These are phyloP conservation scores for Magnolia officinalis DNA, from an alignment of 164 flowering plant species.

Conservation along the genomic window DNA sequence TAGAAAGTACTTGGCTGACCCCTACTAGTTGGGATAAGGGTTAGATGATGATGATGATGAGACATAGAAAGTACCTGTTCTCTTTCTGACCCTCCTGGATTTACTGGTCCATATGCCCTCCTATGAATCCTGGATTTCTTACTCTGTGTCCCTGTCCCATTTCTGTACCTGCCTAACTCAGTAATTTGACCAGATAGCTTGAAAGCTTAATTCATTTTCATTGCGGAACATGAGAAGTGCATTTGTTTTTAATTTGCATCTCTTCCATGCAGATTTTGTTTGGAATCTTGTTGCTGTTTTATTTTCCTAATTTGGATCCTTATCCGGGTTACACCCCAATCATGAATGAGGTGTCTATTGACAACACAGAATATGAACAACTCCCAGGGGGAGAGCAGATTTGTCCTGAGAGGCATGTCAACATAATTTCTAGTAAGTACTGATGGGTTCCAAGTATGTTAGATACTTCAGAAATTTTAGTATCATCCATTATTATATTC, in stretches of 20 bases:
- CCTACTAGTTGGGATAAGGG: background rate
- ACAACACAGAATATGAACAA: constrained; percentile 63
- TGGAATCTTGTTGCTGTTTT: constrained; percentile 62
- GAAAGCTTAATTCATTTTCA: background rate
- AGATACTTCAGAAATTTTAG: background rate
- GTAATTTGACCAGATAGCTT: background rate
- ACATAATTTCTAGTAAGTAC: constrained; percentile 74
- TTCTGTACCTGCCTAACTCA: background rate
- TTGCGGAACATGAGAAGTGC: background rate
- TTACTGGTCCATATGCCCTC: background rate
- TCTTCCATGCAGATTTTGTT: constrained; percentile 52
- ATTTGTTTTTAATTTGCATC: background rate
- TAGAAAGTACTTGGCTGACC: background rate
- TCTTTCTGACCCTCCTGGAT: background rate
- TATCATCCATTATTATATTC: background rate
- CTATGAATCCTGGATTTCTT: background rate
- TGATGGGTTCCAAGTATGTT: background rate
- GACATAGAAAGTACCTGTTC: background rate
- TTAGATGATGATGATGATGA: background rate
- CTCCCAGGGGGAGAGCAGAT: constrained; percentile 83
- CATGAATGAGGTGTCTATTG: constrained; percentile 35
- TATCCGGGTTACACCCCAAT: constrained; percentile 73
- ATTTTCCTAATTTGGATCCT: constrained; percentile 80
- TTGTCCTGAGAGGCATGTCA: constrained; percentile 88
- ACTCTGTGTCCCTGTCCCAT: background rate